Conservation (phyloP, 148 eudicot species). For the Pharnaceum exiguum region DNA sequence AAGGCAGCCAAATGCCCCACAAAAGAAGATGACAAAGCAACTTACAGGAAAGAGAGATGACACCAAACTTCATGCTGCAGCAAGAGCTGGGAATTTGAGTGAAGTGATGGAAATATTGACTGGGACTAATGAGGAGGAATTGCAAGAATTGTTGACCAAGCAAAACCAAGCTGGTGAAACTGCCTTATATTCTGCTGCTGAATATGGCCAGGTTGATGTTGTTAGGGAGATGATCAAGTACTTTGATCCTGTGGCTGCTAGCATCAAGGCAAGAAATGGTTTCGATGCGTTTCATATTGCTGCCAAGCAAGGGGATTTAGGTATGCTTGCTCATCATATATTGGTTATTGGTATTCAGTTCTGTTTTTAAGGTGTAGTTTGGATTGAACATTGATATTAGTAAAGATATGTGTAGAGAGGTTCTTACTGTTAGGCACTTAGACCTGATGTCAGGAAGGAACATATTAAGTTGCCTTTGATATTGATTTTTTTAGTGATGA, state of each 20-base stretch:
- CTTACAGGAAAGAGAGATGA: slow-evolving; percentile 65
- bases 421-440: too few species aligned
- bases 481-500: too few species aligned
- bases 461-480: too few species aligned
- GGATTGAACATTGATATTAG: slow-evolving; percentile 9
- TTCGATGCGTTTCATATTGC: slow-evolving; percentile 88
- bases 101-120: slow-evolving; percentile 39
- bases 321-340: slow-evolving; percentile 28
- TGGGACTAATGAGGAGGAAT: slow-evolving; percentile 35
- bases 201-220: slow-evolving; percentile 49
- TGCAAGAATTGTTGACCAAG: slow-evolving; percentile 44
- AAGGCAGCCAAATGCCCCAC: slow-evolving; percentile 10
- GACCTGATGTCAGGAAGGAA: too few species aligned
- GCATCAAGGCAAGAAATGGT: slow-evolving; percentile 80
- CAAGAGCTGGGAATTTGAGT: slow-evolving; percentile 39
- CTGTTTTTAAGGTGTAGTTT: neutral
- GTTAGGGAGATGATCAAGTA: slow-evolving; percentile 35
- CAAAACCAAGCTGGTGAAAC: slow-evolving; percentile 84
- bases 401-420: too few species aligned
- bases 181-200: slow-evolving; percentile 66
- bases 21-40: slow-evolving; percentile 73
- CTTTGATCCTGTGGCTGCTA: slow-evolving; percentile 57
- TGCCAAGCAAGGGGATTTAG: slow-evolving; percentile 80
- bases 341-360: neutral
- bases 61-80: slow-evolving; percentile 30